phyloP scores from a whole-genome alignment of 441 rosid genomes.

The Pelargonium citronellum region DNA sequence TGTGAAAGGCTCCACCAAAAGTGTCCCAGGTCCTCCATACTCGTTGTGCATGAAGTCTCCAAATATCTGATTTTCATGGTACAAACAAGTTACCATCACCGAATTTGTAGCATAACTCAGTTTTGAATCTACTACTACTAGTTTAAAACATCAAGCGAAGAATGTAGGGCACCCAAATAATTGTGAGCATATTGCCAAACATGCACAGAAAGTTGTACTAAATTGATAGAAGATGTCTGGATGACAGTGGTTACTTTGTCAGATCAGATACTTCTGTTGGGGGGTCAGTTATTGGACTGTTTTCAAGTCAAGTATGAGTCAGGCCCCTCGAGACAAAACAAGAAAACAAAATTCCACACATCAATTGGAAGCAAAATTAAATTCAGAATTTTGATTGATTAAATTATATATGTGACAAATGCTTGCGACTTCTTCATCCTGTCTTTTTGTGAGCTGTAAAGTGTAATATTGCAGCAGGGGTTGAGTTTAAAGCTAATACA shows the following conservation, averaged over 20 bases:
- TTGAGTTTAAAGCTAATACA: background rate
- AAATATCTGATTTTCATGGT: slow-evolving; percentile 31
- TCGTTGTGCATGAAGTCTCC: slow-evolving; percentile 32
- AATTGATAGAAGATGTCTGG: background rate
- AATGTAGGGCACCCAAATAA: background rate
- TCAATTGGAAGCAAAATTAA: background rate
- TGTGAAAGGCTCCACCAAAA: slow-evolving; percentile 39
- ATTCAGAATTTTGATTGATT: background rate
- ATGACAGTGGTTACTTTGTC: slow-evolving; percentile 13
- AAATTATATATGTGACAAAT: background rate
- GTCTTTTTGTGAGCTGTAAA: background rate
- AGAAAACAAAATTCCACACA: background rate
- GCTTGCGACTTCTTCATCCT: background rate
- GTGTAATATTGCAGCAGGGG: background rate
- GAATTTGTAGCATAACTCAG: background rate
- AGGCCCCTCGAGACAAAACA: background rate
- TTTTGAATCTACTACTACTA: background rate
- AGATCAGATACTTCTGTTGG: slow-evolving; percentile 23
- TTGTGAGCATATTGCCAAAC: background rate
- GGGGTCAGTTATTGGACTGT: slow-evolving; percentile 25
- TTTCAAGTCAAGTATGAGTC: slow-evolving; percentile 12
- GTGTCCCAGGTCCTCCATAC: slow-evolving; percentile 40
- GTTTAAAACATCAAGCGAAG: background rate
- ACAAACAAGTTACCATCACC: slow-evolving; percentile 8
- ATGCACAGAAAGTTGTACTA: background rate